These are phyloP conservation scores for Candida sanyaensis DNA, from an alignment of 1,139 yeast species.

Conservation along the genomic window DNA sequence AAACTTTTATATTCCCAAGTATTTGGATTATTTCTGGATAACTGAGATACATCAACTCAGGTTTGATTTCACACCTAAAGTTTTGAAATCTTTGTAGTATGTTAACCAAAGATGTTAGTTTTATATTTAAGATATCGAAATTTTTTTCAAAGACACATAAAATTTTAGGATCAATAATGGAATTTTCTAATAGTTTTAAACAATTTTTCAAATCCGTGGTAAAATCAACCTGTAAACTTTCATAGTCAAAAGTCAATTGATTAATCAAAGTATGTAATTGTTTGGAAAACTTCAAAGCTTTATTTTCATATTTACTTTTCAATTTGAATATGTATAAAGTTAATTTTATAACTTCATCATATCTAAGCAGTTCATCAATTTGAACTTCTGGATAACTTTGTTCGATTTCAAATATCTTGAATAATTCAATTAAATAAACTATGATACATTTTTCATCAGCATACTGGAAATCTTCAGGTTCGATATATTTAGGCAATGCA, in stretches of 20 bases:
- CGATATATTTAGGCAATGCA: conserved; percentile 59
- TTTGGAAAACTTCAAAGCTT: conserved; percentile 31
- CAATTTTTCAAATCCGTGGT: conserved; percentile 3
- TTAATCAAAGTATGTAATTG: conserved; percentile 20
- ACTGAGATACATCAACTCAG: conserved; percentile 22
- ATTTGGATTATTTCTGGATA: conserved; percentile 18
- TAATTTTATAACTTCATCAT: conserved; percentile 16
- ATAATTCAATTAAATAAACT: conserved; percentile 68
- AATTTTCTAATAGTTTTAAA: conserved; percentile 1
- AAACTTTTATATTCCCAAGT: conserved; percentile 3
- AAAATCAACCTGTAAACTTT: conserved; percentile 7
- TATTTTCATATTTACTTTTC: conserved; percentile 34
- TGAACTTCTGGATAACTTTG: conserved; percentile 7
- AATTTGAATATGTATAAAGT: conserved; percentile 17
- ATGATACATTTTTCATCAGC: conserved; percentile 72
- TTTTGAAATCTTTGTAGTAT: conserved; percentile 7
- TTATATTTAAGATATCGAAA: conserved; percentile 2
- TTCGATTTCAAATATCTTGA: conserved; percentile 47
- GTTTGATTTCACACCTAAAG: conserved; percentile 13
- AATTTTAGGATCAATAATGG: neutral
- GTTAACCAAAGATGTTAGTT: conserved; percentile 5
- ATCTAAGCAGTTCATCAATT: conserved; percentile 3
- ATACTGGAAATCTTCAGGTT: conserved; percentile 57
- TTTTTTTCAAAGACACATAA: neutral
- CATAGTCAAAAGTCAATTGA: conserved; percentile 10